phyloP scores from a whole-genome alignment of 108 stramenopile species.

The Conticribra guillardii region DNA sequence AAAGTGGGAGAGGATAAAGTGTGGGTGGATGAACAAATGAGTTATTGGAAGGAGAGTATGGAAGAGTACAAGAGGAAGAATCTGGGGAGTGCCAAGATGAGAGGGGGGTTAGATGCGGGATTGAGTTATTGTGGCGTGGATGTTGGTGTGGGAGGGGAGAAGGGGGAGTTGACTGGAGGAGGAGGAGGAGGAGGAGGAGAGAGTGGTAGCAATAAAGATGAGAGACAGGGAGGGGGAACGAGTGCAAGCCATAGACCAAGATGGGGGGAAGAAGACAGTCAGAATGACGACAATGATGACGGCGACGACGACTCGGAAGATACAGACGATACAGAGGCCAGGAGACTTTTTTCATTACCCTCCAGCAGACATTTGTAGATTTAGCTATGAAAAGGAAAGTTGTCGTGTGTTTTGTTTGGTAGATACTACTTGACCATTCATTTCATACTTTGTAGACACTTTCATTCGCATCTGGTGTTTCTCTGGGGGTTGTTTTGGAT shows the following conservation, averaged over 20 bases:
- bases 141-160: neutral
- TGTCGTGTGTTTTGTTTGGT: too few relatives aligned
- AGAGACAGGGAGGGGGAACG: neutral
- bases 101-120: slow-evolving; percentile 24
- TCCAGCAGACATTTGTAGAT: too few relatives aligned
- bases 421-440: too few relatives aligned
- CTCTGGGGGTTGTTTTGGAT: too few relatives aligned
- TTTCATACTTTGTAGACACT: too few relatives aligned
- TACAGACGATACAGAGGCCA: neutral
- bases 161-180: neutral
- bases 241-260: neutral
- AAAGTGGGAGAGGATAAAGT: slow-evolving; percentile 16
- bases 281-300: too few relatives aligned
- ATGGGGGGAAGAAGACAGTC: too few relatives aligned
- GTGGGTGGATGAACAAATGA: slow-evolving; percentile 39
- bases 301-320: neutral
- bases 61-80: slow-evolving; percentile 11
- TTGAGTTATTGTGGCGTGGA: neutral
- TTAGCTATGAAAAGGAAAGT: too few relatives aligned
- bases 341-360: neutral
- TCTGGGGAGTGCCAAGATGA: slow-evolving; percentile 23
- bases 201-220: neutral
- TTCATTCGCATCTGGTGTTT: too few relatives aligned
- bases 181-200: neutral
- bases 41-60: slow-evolving; percentile 34